Evolutionary conservation across 2,329 filamentous ascomycete genomes (phyloP), one percentile per base, ranked within the genome.

Genomic region (Talaromyces sp.): DNA sequence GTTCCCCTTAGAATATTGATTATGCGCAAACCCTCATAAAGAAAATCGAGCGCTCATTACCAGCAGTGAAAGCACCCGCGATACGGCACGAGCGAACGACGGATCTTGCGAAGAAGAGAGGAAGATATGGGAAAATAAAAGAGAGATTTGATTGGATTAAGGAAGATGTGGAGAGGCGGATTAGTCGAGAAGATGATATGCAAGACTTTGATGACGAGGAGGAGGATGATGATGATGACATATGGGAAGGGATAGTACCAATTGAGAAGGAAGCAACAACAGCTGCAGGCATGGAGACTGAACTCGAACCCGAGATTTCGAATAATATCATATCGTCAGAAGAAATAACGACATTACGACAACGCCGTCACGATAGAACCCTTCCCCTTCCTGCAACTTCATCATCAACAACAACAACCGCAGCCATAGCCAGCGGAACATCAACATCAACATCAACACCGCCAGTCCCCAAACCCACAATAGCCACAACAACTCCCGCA

Each of bases 21-120:
- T 76, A 78, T 57, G 75, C 75, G 28, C 74, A 75, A 50, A 70
- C 69, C 36, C 65, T 74, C 40, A 70, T 78, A 22, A 66, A 73
- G 37, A 67, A 73, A 40, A 65, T 78, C 31, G 76, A 78, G 61
- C 71, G 70, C 31, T 70, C 65, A 19, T 69, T 77, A 21, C 70
- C 74, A 15, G 63, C 68, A 36, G 67, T 77, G 22, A 77, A 77
- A 62, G 68, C 71, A 0, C 67, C 69, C 36, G 69, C 74, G 17
- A 67, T 68, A 15, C 72, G 73, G 35, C 69, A 76, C 55, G 71
- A 73, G 52, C 67, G 72, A 25, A 70, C 75, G 50, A 69, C 70
- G 3, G 73, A 77, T 60, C 66, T 78, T 11, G 66, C 67, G 3
- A 70, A 71, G 37, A 73, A 77, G 59, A 67, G 70, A 22, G 67